Evolutionary conservation across 208 protist genomes (phyloP), one percentile per base, ranked within the genome.

Genomic region (Trypanosoma scelopori): DNA sequence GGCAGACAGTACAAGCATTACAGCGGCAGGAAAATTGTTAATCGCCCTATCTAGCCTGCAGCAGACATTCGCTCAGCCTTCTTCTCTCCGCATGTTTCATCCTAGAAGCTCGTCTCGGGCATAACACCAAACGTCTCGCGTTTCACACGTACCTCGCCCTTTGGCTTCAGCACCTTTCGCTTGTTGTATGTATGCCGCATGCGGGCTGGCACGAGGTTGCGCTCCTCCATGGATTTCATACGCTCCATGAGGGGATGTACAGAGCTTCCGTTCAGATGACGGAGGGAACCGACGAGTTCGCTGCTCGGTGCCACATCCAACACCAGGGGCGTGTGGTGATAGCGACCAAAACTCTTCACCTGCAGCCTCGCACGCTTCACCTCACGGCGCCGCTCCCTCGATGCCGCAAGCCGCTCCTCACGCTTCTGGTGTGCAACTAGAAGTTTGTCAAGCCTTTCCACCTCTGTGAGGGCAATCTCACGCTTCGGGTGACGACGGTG

Each of bases 201-300:
- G 55, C 90, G 84, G 1, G 90, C 87, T 0, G 87, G 90, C 37
- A 95, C 74, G 35, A 95, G 73, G 68, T 95, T 95, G 65, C 90
- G 87, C 74, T 95, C 90, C 78, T 95, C 90, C 15, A 95, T 65
- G 12, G 90, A 95, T 71, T 95, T 95, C 83, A 95, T 93, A 45
- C 90, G 82, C 13, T 95, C 90, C 53, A 89, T 55, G 5, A 71
- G 79, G 1, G 87, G 85, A 66, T 95, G 86, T 18, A 95, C 74
- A 62, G 68, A 80, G 48, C 87, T 77, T 32, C 82, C 86, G 49
- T 75, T 82, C 32, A 95, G 48, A 22, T 95, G 87, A 13, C 90
- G 82, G 37, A 95, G 79, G 5, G 90, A 90, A 27, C 87, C 90
- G 2, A 93, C 87, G 9, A 95, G 74, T 67, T 89, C 83, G 27